Conservation (phyloP, 805 yeast species). For the Sugiyamaella valdiviana region DNA sequence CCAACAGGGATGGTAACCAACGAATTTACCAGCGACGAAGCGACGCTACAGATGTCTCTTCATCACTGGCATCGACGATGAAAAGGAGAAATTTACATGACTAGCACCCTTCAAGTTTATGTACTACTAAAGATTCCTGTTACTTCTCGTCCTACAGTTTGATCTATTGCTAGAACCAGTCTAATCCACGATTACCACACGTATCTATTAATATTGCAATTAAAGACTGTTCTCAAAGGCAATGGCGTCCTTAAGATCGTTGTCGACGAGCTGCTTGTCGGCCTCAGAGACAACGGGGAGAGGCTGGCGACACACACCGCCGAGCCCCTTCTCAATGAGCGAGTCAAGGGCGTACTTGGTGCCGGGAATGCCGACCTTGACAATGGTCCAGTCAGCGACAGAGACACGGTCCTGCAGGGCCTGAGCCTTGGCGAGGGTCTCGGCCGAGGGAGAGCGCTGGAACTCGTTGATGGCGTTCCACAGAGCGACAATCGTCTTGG, state of each 20-base stretch:
- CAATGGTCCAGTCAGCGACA: slow-evolving; percentile 11
- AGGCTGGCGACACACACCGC: slow-evolving; percentile 17
- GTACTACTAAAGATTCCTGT: too few species aligned
- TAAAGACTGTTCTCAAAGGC: neutral
- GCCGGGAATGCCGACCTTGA: slow-evolving; percentile 20
- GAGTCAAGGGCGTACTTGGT: slow-evolving; percentile 20
- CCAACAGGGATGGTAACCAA: too few species aligned
- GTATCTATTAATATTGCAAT: too few species aligned
- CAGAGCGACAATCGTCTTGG: slow-evolving; percentile 4
- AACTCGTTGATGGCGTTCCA: neutral
- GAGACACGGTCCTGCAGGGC: neutral
- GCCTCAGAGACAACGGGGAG: slow-evolving; percentile 5
- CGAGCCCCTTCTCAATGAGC: slow-evolving; percentile 13
- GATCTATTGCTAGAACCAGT: too few species aligned
- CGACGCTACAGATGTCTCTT: too few species aligned
- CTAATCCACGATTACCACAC: too few species aligned
- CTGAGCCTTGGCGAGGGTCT: neutral
- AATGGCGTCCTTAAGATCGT: neutral
- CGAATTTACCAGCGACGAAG: too few species aligned
- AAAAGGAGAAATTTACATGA: too few species aligned
- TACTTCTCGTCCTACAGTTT: too few species aligned
- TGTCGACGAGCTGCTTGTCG: slow-evolving; percentile 1
- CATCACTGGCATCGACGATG: too few species aligned
- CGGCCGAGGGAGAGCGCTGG: neutral
- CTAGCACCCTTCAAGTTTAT: too few species aligned